Conservation (phyloP, 23 red algal genomes). For the Agarophyton chilense region DNA sequence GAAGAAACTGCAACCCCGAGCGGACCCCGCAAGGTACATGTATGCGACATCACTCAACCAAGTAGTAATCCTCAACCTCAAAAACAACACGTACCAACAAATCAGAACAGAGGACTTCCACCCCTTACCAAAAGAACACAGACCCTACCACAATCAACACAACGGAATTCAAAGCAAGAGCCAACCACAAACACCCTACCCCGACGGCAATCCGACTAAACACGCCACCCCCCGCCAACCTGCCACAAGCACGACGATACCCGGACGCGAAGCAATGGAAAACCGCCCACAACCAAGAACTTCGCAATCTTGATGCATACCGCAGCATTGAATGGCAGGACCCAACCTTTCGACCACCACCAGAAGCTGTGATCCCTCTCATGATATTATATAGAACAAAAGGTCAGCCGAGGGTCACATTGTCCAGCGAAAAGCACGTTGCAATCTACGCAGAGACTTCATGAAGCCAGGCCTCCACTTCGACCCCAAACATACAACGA, state of each 20-base stretch:
- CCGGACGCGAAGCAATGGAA: background rate
- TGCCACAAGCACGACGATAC: background rate
- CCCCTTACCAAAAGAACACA: background rate
- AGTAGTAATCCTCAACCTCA: background rate
- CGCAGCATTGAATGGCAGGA: background rate
- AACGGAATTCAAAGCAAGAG: background rate
- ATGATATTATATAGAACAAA: background rate
- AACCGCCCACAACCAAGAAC: background rate
- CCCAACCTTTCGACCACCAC: background rate
- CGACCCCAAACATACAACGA: constrained; percentile 2
- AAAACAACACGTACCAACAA: background rate
- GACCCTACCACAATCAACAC: background rate
- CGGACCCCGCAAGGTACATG: background rate
- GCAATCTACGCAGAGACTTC: background rate
- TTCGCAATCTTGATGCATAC: background rate
- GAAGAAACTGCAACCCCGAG: background rate
- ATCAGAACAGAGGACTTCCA: background rate
- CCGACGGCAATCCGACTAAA: background rate
- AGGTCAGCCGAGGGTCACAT: background rate
- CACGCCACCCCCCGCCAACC: background rate
- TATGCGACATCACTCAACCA: background rate
- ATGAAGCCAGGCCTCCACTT: constrained; percentile 17
- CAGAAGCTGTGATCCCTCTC: background rate
- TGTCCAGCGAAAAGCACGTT: background rate
- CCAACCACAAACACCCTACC: background rate